Evolutionary conservation across 805 yeast species (phyloP), one percentile per base, ranked within the genome.

Genomic region (Candida palmyrensis): DNA sequence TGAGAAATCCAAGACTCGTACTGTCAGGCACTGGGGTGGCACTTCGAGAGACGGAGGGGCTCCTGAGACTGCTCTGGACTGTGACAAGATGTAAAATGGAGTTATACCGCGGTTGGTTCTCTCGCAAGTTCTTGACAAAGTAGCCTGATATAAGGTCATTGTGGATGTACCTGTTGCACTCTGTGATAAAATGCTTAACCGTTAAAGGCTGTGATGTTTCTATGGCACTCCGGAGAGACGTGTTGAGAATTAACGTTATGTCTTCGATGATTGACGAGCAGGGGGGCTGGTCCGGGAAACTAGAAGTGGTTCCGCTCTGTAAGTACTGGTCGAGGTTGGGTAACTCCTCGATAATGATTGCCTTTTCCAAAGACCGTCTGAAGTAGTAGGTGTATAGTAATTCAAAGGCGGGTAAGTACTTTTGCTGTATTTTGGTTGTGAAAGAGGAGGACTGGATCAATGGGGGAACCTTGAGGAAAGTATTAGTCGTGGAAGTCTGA

Each of bases 251-350:
- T 45, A 87, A 66, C 18, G 86, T 73, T 21, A 85, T 62, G 52
- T 92, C 98, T 47, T 92, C 98, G 16, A 89, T 77, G 15, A 86
- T 79, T 0, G 97, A 86, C 0, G 94, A 77, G 4, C 82, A 75
- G 2, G 89, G 90, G 4, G 79, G 66, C 19, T 71, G 78, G 25
- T 74, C 78, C 2, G 79, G 76, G 21, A 64, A 50, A 29, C 42
- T 28, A 2, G 53, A 25, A 26, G 40, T 20, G 3, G 35, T 24
- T 10, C 29, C 30, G 10, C 33, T 17, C 5, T 14, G 10, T 46
- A 53, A 35, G 71, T 41, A 56, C 1, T 59, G 46, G 27, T 75
- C 75, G 27, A 64, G 40, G 3, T 53, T 31, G 1, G 95, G 95
- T 13, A 84, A 44, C 44, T 82, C 88, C 53, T 92, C 97, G 21